Base-by-base conservation (phyloP, 1,284 basidiomycete genomes). In the Ceratobasidium theobromae region DNA sequence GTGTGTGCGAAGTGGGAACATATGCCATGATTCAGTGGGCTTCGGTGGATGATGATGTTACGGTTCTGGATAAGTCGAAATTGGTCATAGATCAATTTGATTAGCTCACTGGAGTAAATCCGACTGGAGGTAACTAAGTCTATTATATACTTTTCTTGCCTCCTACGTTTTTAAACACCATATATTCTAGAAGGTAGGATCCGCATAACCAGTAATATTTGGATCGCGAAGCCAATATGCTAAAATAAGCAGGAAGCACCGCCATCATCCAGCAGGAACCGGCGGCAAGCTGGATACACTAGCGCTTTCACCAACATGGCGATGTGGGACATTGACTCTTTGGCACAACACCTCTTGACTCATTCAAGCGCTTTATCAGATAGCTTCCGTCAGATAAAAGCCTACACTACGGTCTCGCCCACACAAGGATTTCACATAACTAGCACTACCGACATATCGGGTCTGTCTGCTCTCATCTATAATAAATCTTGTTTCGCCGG, bases 391-490 rank as follows among this genome's bases (percentile, higher is more conserved):
- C 27, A 33, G 1, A 27, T 32, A 11, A 27, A 28, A n/a, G 38
- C 35, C n/a, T 21, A 41, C 21, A 64, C 32, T 27, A 32, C 35
- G 16, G 48, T 68, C 27, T 48, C 53, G 2, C 67, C 60, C 23
- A 35, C 52, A 12, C 67, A 53, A 16, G 58, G 66, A 5, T 64
- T 62, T 38, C 66, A 67, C 51, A 51, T 57, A 40, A 60, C 48
- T 18, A 57, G 54, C 27, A 49, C 66, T 16, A 53, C 58, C 9
- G 28, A 40, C 16, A 25, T 52, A 32, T 53, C 51, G 14, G 45
- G 51, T 16, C 52, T 60, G 12, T 33, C 58, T 35, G 23, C 53
- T 16, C 32, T 54, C 4, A 27, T 25, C 12, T 28, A 49, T 9
- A 21, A 18, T n/a, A 32, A 32, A 33, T 8, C 18, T 23, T 68